Evolutionary conservation across 78 protist genomes (phyloP).

Genomic region (Chrysochromulina parva): DNA sequence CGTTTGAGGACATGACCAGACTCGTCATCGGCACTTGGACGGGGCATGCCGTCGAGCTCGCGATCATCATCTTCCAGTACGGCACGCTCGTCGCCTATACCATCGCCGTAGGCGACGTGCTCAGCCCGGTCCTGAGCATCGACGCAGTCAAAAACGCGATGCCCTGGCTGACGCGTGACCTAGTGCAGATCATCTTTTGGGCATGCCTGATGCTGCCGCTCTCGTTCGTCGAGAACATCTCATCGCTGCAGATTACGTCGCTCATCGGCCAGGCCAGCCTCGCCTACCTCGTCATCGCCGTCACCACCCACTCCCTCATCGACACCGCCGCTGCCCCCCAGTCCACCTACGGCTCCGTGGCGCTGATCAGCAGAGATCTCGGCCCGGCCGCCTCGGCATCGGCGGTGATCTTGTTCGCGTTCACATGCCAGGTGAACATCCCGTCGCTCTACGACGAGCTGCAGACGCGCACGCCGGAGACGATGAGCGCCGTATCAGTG

Average conservation of each 20-base stretch:
- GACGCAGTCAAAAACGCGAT: not conserved
- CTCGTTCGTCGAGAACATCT: too few relatives aligned
- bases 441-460: not conserved
- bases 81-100: not conserved
- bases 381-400: not conserved
- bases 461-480: not conserved
- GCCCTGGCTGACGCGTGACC: not conserved
- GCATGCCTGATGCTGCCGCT: not conserved
- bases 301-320: not conserved
- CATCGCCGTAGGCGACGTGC: not conserved
- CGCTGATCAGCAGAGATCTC: not conserved
- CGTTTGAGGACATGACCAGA: not conserved
- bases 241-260: too few relatives aligned
- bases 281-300: too few relatives aligned
- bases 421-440: conserved; percentile 20
- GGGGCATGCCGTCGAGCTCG: not conserved
- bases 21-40: not conserved
- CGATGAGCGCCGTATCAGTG: not conserved
- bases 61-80: not conserved
- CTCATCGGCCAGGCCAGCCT: too few relatives aligned
- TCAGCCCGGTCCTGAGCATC: not conserved
- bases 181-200: not conserved
- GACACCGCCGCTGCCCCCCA: not conserved
- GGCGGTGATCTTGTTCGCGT: not conserved
- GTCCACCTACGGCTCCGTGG: too few relatives aligned